These are phyloP conservation scores for Ceratobasidium sp. DNA, from an alignment of 1,284 basidiomycete species.

Conservation along the genomic window DNA sequence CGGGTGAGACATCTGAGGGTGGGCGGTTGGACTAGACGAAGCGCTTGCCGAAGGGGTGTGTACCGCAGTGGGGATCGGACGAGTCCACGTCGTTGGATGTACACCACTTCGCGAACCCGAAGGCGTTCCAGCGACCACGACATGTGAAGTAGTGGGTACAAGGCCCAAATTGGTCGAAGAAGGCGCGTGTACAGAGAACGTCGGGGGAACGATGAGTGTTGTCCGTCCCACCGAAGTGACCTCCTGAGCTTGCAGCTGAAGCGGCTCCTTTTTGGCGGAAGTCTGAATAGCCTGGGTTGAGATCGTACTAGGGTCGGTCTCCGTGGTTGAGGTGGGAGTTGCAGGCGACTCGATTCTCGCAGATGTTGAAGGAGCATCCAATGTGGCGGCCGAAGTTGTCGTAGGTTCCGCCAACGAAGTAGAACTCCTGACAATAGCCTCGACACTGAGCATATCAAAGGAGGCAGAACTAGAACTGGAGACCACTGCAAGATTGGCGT, in stretches of 20 bases:
- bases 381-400: neutral
- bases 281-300: neutral
- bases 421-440: neutral
- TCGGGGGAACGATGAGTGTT: constrained; percentile 11
- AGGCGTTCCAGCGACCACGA: neutral
- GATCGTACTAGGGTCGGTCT: neutral
- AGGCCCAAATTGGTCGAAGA: neutral
- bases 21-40: neutral
- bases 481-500: neutral
- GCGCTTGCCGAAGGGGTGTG: constrained; percentile 20
- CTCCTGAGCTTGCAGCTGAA: constrained; percentile 10
- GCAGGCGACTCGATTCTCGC: neutral
- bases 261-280: neutral
- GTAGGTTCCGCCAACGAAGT: neutral
- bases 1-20: constrained; percentile 6
- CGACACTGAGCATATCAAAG: constrained; percentile 32
- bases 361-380: neutral
- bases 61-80: neutral
- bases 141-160: neutral
- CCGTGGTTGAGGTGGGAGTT: neutral
- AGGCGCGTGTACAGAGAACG: constrained; percentile 7
- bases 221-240: constrained; percentile 15
- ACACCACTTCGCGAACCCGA: neutral
- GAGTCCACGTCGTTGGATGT: constrained; percentile 15
- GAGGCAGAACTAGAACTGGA: constrained; percentile 6